Evolutionary conservation across 768 basidiomycete species (phyloP).

Genomic region (Macrolepiota albuminosa): DNA sequence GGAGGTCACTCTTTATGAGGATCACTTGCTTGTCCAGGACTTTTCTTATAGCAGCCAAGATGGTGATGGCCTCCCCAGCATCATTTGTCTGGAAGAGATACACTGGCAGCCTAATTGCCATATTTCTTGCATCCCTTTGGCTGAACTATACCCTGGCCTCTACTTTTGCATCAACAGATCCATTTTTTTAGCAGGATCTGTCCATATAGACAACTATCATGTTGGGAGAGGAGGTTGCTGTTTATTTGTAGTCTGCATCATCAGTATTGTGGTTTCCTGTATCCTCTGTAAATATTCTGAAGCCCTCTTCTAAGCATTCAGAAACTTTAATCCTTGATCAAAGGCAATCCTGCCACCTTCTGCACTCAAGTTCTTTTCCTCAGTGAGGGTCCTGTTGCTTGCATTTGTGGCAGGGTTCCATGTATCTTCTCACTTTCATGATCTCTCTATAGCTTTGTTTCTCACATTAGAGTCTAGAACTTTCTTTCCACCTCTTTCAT

Average conservation of each 20-base stretch:
- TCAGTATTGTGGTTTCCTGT: neutral
- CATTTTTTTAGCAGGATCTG: neutral
- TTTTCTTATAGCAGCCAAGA: conserved; percentile 7
- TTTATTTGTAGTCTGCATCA: neutral
- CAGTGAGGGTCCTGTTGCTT: no score
- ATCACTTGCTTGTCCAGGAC: conserved; percentile 3
- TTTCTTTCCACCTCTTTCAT: no score
- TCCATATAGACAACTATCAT: neutral
- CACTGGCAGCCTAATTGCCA: neutral
- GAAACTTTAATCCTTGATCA: no score
- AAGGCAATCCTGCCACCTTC: no score
- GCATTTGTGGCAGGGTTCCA: no score
- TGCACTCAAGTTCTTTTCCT: no score
- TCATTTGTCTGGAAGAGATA: neutral
- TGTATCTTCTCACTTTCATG: no score
- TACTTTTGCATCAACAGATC: neutral
- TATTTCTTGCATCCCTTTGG: neutral
- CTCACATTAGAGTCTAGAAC: no score
- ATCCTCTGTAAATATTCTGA: neutral
- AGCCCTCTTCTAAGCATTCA: neutral
- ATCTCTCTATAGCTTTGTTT: no score
- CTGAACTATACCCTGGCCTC: neutral
- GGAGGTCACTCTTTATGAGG: conserved; percentile 18
- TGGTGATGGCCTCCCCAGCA: conserved; percentile 15
- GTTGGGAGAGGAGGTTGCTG: neutral